Evolutionary conservation across 345 rosid genomes (phyloP).

Genomic region (Melastoma malabathricum): DNA sequence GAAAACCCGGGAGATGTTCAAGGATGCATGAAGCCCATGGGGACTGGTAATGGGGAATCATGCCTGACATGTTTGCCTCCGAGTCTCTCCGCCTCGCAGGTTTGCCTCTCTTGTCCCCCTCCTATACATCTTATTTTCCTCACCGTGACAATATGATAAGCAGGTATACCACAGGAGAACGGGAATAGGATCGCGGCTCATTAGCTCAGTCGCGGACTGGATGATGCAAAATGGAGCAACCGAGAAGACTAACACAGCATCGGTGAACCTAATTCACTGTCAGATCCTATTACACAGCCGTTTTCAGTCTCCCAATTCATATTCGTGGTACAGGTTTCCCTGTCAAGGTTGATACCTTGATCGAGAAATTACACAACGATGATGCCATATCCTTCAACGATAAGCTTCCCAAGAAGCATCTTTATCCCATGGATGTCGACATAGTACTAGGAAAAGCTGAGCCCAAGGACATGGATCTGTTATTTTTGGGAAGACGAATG

Average conservation of each 20-base stretch:
- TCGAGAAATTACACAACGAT: conserved; percentile 26
- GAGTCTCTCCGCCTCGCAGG: conserved; percentile 47
- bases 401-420: conserved; percentile 26
- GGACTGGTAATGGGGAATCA: conserved; percentile 18
- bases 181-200: conserved; percentile 47
- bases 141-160: too few relatives aligned
- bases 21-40: conserved; percentile 50
- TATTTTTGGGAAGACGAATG: conserved; percentile 32
- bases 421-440: conserved; percentile 33
- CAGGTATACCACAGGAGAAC: conserved; percentile 19
- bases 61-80: conserved; percentile 37
- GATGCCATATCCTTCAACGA: conserved; percentile 30
- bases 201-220: conserved; percentile 43
- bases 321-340: neutral
- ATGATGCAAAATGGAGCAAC: conserved; percentile 29
- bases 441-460: conserved; percentile 29
- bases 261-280: conserved; percentile 36
- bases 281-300: conserved; percentile 16
- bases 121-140: too few relatives aligned
- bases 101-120: neutral
- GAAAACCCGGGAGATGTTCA: conserved; percentile 33
- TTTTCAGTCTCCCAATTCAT: conserved; percentile 10
- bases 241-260: conserved; percentile 33
- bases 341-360: conserved; percentile 18
- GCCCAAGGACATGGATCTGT: conserved; percentile 44